Evolutionary conservation across 148 eudicot genomes (phyloP).

Genomic region (Rhododendron molle): DNA sequence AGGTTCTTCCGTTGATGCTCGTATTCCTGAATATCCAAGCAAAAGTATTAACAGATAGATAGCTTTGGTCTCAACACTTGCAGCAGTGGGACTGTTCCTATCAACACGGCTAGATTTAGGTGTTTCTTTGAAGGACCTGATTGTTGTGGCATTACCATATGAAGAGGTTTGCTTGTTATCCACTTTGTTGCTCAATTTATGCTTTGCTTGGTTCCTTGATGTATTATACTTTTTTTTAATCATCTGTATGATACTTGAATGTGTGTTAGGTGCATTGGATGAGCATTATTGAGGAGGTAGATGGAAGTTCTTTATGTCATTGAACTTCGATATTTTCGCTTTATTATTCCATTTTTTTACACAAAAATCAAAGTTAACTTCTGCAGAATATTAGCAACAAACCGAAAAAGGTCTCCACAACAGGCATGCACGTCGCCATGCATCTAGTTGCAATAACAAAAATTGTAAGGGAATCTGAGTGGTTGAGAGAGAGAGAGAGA

Average conservation of each 20-base stretch:
- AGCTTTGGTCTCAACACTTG: conserved; percentile 58
- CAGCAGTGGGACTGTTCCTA: conserved; percentile 69
- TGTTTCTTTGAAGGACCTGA: conserved; percentile 74
- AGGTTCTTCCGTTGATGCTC: conserved; percentile 31
- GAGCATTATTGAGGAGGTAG: conserved; percentile 1
- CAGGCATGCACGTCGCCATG: no score
- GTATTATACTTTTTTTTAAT: background rate
- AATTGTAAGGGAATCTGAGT: no score
- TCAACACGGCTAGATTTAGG: conserved; percentile 72
- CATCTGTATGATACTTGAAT: background rate
- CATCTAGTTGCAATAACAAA: no score
- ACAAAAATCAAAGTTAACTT: no score
- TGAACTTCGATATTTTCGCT: no score
- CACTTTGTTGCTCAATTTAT: background rate
- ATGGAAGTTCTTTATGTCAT: background rate
- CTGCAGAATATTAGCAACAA: no score
- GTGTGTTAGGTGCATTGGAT: background rate
- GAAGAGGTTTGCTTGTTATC: conserved; percentile 60
- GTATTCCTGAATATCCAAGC: conserved; percentile 59
- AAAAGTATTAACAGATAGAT: conserved; percentile 54
- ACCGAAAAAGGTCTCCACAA: no score
- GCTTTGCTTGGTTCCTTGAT: background rate
- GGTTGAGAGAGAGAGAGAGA: no score
- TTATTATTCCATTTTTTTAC: no score
- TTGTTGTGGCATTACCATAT: conserved; percentile 75